Evolutionary conservation across 768 basidiomycete genomes (phyloP).

Genomic region (Lepiota brunneoincarnata): DNA sequence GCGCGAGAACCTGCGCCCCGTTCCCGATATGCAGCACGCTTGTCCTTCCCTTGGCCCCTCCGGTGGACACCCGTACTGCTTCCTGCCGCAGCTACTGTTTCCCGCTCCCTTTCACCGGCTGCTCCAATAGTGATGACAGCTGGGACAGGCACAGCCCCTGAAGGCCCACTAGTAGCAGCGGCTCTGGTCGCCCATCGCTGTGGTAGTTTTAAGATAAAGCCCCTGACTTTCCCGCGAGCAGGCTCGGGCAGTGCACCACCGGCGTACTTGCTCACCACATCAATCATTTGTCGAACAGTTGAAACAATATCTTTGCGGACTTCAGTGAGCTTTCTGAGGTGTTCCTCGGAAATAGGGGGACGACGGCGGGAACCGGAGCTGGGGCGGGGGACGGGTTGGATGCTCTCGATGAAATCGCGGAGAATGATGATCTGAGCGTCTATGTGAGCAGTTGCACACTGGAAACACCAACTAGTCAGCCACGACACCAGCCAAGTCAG

Average conservation of each 20-base stretch:
- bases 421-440: constrained; percentile 84
- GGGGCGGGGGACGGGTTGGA: constrained; percentile 48
- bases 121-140: background rate
- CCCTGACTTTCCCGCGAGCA: constrained; percentile 67
- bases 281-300: constrained; percentile 86
- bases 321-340: constrained; percentile 64
- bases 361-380: constrained; percentile 23
- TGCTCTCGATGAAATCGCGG: constrained; percentile 76
- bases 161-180: constrained; percentile 19
- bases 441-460: constrained; percentile 88
- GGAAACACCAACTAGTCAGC: constrained; percentile 43
- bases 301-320: constrained; percentile 84
- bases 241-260: constrained; percentile 86
- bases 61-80: constrained; percentile 28
- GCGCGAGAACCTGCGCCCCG: constrained; percentile 30
- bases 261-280: constrained; percentile 81
- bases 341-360: constrained; percentile 38
- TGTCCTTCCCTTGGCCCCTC: constrained; percentile 23
- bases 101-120: constrained; percentile 21
- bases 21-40: constrained; percentile 34
- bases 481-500: background rate
- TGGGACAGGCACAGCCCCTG: background rate
- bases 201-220: constrained; percentile 78
- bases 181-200: constrained; percentile 68
- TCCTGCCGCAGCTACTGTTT: constrained; percentile 33